phyloP scores from a whole-genome alignment of 345 rosid species.

The Citrus mangshanensis region DNA sequence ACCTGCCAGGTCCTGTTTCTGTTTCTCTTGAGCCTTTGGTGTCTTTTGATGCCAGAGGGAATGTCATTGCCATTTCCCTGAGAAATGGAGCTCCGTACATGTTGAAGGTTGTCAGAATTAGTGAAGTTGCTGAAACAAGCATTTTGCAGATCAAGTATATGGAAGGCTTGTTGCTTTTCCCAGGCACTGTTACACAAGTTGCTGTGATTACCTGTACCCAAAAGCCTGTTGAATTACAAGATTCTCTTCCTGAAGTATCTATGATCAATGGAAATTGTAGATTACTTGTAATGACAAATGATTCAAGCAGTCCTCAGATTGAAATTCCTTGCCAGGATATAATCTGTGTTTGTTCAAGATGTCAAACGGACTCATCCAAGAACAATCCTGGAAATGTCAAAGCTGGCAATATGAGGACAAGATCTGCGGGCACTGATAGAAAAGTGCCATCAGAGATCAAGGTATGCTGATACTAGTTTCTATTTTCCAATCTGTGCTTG shows the following conservation, averaged over 20 bases:
- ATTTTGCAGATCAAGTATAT: conserved; percentile 47
- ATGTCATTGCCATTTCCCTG: conserved; percentile 44
- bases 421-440: conserved; percentile 21
- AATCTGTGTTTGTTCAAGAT: conserved; percentile 32
- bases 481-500: neutral
- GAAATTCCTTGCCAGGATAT: conserved; percentile 55
- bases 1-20: conserved; percentile 25
- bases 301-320: conserved; percentile 45
- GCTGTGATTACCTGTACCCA: conserved; percentile 42
- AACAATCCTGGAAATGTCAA: conserved; percentile 16
- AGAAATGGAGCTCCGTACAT: conserved; percentile 41
- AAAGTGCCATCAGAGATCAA: conserved; percentile 21
- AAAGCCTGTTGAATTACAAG: conserved; percentile 22
- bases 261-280: conserved; percentile 35
- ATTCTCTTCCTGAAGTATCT: conserved; percentile 27
- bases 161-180: conserved; percentile 62
- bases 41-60: conserved; percentile 30
- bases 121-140: conserved; percentile 36
- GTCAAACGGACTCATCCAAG: conserved; percentile 29
- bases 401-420: conserved; percentile 26
- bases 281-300: conserved; percentile 50
- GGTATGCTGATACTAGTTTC: conserved; percentile 33
- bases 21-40: conserved; percentile 42
- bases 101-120: conserved; percentile 37
- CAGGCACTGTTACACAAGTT: conserved; percentile 49